Base-by-base conservation (phyloP, 169 alveolate species). In the Plasmodium falciparum region DNA sequence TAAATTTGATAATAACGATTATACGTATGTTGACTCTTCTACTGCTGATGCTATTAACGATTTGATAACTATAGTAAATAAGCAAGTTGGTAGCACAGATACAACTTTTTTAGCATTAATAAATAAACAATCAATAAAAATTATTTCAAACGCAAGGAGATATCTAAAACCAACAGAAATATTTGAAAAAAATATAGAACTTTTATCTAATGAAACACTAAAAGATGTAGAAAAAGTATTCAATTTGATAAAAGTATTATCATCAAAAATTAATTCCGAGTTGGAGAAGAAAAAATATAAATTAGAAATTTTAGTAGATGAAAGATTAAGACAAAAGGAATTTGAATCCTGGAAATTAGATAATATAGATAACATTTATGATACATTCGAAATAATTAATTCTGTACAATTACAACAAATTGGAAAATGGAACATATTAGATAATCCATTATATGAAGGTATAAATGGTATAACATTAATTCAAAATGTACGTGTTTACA, bases 391-490 rank as follows among this genome's bases (percentile, higher is more conserved):
- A 73, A 54, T 75, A 22, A 56, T 58, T 6, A 78, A 80, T 56
- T 67, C 70, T 33, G 22, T 89, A 88, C 93, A 58, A 33, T 58
- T 62, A 47, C 88, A 67, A 52, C 54, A 73, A 74, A 92, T 89
- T 70, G 94, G 95, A 29, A 63, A 56, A 72, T 93, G 73, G 95
- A 89, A 33, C n/a, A 39, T 49, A 61, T 66, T 72, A 12, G 91
- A 83, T 54, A 83, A 83, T 17, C 91, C 91, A 67, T 59, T 83
- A 58, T 33, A 83, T 7, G 91, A 69, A 69, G 91, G 91, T 2
- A 67, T 83, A 69, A 58, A 33, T 20, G 91, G 91, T 6, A 69
- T 56, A 8, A 70, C 83, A 11, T 50, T 83, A n/a, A 24, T 73
- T 22, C 91, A 83, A 72, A 83, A 93, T 73, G 74, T 88, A 33